Conservation (phyloP, 208 protist species). For the Trypanosoma platydactyli region DNA sequence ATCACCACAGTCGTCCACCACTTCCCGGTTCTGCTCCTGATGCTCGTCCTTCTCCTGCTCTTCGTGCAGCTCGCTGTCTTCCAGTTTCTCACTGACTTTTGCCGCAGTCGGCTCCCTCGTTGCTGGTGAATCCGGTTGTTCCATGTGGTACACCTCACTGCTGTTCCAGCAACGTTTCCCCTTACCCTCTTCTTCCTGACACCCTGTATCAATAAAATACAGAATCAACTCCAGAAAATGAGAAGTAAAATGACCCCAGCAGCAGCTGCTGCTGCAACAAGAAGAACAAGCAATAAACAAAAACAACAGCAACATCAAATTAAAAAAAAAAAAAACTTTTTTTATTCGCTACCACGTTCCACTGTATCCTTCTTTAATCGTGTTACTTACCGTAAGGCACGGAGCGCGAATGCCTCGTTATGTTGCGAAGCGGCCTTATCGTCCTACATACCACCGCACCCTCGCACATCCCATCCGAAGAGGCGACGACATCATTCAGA, state of each 20-base stretch:
- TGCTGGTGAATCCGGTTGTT: too few relatives aligned
- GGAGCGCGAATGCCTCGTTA: slow-evolving; percentile 14
- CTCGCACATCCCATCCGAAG: slow-evolving; percentile 6
- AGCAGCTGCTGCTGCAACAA: neutral
- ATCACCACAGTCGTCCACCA: neutral
- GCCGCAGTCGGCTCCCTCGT: too few relatives aligned
- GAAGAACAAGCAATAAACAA: neutral
- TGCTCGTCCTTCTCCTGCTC: neutral
- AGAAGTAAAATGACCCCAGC: neutral
- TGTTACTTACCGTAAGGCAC: slow-evolving; percentile 22
- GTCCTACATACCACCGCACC: slow-evolving; percentile 27
- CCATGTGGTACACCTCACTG: too few relatives aligned
- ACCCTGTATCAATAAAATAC: too few relatives aligned
- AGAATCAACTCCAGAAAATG: neutral
- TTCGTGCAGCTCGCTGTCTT: too few relatives aligned
- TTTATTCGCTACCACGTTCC: neutral
- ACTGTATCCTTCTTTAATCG: slow-evolving; percentile 16
- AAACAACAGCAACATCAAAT: neutral
- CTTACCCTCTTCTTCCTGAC: too few relatives aligned
- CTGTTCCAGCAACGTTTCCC: too few relatives aligned
- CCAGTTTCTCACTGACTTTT: too few relatives aligned
- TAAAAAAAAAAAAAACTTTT: neutral
- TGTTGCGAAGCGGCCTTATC: slow-evolving; percentile 6
- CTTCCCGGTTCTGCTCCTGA: neutral
- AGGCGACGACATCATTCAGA: slow-evolving; percentile 5